These are phyloP conservation scores for Phytophthora sansomeana DNA, from an alignment of 352 stramenopile genomes.

Conservation along the genomic window DNA sequence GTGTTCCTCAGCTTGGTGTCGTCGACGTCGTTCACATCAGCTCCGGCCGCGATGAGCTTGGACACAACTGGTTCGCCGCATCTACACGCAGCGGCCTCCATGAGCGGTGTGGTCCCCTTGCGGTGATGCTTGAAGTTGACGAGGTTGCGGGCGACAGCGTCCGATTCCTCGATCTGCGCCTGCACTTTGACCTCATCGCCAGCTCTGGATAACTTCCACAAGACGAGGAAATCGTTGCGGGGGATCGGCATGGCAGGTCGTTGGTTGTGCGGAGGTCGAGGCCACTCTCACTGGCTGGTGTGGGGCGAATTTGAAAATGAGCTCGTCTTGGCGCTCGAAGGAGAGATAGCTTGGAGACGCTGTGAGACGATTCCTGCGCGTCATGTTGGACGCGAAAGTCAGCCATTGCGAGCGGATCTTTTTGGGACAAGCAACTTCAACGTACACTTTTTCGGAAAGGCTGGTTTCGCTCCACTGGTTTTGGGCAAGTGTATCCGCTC, in stretches of 20 bases:
- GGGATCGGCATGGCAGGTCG: conserved; percentile 33
- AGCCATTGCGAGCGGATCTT: conserved; percentile 34
- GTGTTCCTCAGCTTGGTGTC: conserved; percentile 55
- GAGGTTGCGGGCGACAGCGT: conserved; percentile 40
- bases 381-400: conserved; percentile 28
- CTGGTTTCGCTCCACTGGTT: background rate
- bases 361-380: conserved; percentile 13
- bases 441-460: background rate
- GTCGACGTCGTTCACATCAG: conserved; percentile 56
- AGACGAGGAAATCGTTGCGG: conserved; percentile 36
- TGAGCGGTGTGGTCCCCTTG: conserved; percentile 75
- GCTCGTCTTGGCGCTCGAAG: background rate
- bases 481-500: conserved; percentile 21
- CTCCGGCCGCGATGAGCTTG: conserved; percentile 59
- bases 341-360: conserved; percentile 4
- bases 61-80: conserved; percentile 47
- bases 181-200: conserved; percentile 40
- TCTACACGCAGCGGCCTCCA: conserved; percentile 61
- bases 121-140: conserved; percentile 47
- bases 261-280: background rate
- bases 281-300: conserved; percentile 1
- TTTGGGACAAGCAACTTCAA: conserved; percentile 37
- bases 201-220: conserved; percentile 40
- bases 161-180: conserved; percentile 37
- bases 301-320: conserved; percentile 26